These are phyloP conservation scores for Globisporangium canariense DNA, from an alignment of 352 stramenopile genomes.

Conservation along the genomic window DNA sequence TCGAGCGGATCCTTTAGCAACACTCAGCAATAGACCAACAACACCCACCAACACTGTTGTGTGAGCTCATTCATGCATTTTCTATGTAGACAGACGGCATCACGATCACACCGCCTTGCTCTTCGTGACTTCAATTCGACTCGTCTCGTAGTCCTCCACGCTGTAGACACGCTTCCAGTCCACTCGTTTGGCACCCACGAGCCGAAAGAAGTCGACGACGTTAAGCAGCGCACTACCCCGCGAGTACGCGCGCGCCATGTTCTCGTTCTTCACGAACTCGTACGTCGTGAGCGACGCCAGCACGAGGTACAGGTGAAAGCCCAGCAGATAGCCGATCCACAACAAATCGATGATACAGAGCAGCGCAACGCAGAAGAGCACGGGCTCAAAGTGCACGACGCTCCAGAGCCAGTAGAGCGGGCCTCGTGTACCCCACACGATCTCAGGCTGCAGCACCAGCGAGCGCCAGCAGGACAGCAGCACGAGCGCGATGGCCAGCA, in stretches of 20 bases:
- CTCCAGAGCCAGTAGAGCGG: slow-evolving; percentile 36
- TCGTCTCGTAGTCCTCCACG: slow-evolving; percentile 43
- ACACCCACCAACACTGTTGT: background rate
- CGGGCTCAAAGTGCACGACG: slow-evolving; percentile 57
- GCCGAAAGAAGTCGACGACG: slow-evolving; percentile 54
- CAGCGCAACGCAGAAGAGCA: slow-evolving; percentile 48
- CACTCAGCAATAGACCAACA: slow-evolving; percentile 22
- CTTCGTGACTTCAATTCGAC: background rate
- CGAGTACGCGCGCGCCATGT: slow-evolving; percentile 50
- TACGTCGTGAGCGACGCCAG: slow-evolving; percentile 67
- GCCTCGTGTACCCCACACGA: slow-evolving; percentile 21
- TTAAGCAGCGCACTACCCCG: slow-evolving; percentile 49
- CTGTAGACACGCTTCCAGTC: slow-evolving; percentile 60
- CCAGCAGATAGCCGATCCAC: slow-evolving; percentile 75
- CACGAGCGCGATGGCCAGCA: slow-evolving; percentile 50
- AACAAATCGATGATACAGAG: slow-evolving; percentile 52
- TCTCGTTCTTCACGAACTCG: slow-evolving; percentile 73
- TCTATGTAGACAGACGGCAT: background rate
- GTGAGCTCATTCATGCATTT: background rate
- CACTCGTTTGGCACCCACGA: slow-evolving; percentile 29
- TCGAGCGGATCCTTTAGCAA: slow-evolving; percentile 40
- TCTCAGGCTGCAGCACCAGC: slow-evolving; percentile 11
- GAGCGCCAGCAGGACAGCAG: slow-evolving; percentile 47
- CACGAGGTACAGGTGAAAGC: slow-evolving; percentile 67
- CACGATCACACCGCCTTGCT: slow-evolving; percentile 23